Evolutionary conservation across 768 basidiomycete genomes (phyloP).

Genomic region (Mrakia blollopis): DNA sequence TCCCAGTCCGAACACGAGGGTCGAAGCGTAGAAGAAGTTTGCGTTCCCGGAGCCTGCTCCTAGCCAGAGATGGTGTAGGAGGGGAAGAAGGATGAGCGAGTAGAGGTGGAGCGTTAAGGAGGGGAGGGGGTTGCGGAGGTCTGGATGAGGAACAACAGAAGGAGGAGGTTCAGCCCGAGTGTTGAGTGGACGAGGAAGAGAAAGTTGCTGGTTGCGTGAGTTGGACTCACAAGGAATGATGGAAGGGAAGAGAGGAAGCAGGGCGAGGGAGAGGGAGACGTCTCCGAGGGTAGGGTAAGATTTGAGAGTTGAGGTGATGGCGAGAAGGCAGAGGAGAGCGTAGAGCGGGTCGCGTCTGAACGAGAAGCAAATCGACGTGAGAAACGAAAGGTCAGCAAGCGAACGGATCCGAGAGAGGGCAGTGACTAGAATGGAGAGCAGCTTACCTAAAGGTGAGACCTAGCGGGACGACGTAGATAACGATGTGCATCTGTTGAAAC

Average conservation of each 20-base stretch:
- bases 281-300: slow-evolving; percentile 88
- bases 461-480: slow-evolving; percentile 23
- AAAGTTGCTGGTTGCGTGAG: background rate
- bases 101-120: slow-evolving; percentile 77
- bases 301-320: slow-evolving; percentile 78
- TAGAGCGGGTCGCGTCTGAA: slow-evolving; percentile 77
- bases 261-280: slow-evolving; percentile 74
- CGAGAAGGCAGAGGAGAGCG: slow-evolving; percentile 67
- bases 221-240: slow-evolving; percentile 60
- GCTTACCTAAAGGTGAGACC: slow-evolving; percentile 81
- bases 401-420: slow-evolving; percentile 59
- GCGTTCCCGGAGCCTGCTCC: slow-evolving; percentile 88
- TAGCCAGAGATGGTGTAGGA: slow-evolving; percentile 90
- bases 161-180: slow-evolving; percentile 3
- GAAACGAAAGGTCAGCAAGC: slow-evolving; percentile 57
- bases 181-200: background rate
- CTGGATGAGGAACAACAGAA: slow-evolving; percentile 46
- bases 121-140: slow-evolving; percentile 77
- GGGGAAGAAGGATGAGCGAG: slow-evolving; percentile 74
- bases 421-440: background rate
- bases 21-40: slow-evolving; percentile 96
- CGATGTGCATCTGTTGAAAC: slow-evolving; percentile 24
- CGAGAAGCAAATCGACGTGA: background rate
- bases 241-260: slow-evolving; percentile 79
- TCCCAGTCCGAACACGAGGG: slow-evolving; percentile 84